Base-by-base conservation (phyloP, 2,329 filamentous ascomycete species). In the Ceratocystis harringtonii region DNA sequence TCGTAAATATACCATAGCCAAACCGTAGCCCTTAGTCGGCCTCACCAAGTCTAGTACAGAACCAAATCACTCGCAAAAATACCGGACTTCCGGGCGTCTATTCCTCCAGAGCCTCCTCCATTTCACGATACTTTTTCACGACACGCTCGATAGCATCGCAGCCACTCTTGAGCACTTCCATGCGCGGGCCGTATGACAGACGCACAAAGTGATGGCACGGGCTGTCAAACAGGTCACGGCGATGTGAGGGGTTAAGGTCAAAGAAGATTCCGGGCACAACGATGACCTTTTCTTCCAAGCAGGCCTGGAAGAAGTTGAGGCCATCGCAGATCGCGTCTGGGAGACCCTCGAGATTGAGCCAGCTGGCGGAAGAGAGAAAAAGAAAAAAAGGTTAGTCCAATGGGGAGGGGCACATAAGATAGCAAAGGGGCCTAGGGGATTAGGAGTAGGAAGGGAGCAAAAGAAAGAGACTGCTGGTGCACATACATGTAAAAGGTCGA, bases 201-300 rank as follows among this genome's bases (percentile, higher is more conserved):
- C 90, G 83, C 32, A 95, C 88, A 74, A 92, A 95, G 77, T 94
- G 88, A 76, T 97, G 92, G 76, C 92, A 96, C 67, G 92, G 92
- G 70, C 85, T 90, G 77, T 97, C 92, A 70, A 97, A 97, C 70
- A 97, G 76, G 75, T 97, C 92, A 73, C 92, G 82, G 69, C 92
- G 83, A 74, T 90, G 88, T 44, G 88, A 87, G 3, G 92, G 92
- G 78, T 97, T 97, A 69, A 97, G 77, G 72, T 97, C 92, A 74
- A 97, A 97, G 82, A 97, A 97, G 75, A 97, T 97, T 68, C 92
- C 92, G 0, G 92, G 92, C 3, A 97, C 92, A 19, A 96, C 91
- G 72, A 96, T 96, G 70, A 95, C 90, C 81, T 95, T 95, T 79
- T 96, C 91, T 72, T 89, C 85, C 57, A 97, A 79, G 73, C 94